Evolutionary conservation across 257 asterid genomes (phyloP).

Genomic region (Capsicum rhomboideum): DNA sequence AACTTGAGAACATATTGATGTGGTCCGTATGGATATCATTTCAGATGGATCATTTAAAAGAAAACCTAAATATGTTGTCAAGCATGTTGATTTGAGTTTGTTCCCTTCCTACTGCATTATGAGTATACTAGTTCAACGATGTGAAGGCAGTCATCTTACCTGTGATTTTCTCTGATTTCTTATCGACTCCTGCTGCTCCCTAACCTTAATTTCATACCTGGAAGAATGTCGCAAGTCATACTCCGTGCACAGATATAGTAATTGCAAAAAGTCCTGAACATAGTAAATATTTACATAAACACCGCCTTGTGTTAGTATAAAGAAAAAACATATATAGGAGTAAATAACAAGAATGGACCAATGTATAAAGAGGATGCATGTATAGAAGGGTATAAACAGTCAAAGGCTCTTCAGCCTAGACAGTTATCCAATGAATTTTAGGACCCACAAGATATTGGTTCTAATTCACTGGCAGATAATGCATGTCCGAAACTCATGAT

Average conservation of each 20-base stretch:
- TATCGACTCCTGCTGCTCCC: constrained; percentile 82
- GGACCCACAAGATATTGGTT: neutral
- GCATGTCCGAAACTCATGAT: neutral
- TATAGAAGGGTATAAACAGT: neutral
- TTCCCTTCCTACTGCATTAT: neutral
- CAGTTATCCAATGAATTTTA: neutral
- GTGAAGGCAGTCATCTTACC: constrained; percentile 31
- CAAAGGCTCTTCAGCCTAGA: neutral
- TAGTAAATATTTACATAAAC: neutral
- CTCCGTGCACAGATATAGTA: neutral
- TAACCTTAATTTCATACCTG: constrained; percentile 92
- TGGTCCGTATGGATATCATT: neutral
- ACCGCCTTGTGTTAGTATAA: neutral
- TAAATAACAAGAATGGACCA: neutral
- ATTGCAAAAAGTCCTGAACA: neutral
- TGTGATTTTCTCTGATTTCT: constrained; percentile 82
- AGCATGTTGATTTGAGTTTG: neutral
- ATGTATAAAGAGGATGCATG: neutral
- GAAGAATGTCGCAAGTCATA: constrained; percentile 12
- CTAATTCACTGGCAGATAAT: neutral
- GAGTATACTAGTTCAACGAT: neutral
- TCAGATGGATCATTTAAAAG: neutral
- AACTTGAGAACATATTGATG: neutral
- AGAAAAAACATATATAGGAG: neutral
- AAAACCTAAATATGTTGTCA: neutral